A percentile compares a stretch with the other conserved stretches of the same genome.
These are phyloP conservation scores for Lentinula novae-zelandiae DNA, from an alignment of 1,284 basidiomycete species.

Conservation along the genomic window DNA sequence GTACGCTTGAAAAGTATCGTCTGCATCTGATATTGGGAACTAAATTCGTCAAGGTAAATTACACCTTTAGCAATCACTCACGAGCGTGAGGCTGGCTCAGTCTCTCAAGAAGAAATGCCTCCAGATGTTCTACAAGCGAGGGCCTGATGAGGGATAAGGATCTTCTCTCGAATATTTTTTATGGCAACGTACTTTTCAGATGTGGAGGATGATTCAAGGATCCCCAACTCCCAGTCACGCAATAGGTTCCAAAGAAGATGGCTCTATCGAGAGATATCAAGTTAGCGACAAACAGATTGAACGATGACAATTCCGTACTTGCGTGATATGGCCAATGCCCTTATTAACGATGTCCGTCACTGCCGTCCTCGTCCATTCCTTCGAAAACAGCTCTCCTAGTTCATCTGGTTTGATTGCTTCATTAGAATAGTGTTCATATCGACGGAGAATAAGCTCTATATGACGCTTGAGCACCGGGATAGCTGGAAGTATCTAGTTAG, in stretches of 20 bases:
- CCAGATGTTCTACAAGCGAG: slow-evolving; percentile 39
- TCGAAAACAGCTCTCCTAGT: slow-evolving; percentile 50
- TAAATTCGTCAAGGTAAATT: slow-evolving; percentile 7
- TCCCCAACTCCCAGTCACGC: slow-evolving; percentile 72
- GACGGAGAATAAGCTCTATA: slow-evolving; percentile 60
- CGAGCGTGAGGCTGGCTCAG: slow-evolving; percentile 70
- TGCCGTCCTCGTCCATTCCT: slow-evolving; percentile 54
- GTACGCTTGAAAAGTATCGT: slow-evolving; percentile 79
- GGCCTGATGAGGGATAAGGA: slow-evolving; percentile 25
- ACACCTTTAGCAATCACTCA: slow-evolving; percentile 26
- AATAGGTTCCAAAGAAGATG: slow-evolving; percentile 69
- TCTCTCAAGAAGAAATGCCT: slow-evolving; percentile 50
- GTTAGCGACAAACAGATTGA: slow-evolving; percentile 6
- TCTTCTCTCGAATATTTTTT: neutral
- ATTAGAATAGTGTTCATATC: slow-evolving; percentile 42
- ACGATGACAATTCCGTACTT: slow-evolving; percentile 34
- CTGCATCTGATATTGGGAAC: slow-evolving; percentile 43
- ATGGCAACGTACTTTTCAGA: slow-evolving; percentile 42
- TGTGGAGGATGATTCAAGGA: slow-evolving; percentile 43
- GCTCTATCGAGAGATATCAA: slow-evolving; percentile 42
- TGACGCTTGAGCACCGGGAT: slow-evolving; percentile 70
- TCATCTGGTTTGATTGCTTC: slow-evolving; percentile 43
- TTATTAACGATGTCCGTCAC: slow-evolving; percentile 56
- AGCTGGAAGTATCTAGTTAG: slow-evolving; percentile 40
- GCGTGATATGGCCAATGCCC: slow-evolving; percentile 56